Evolutionary conservation across 371 early-diverging fungal genomes (phyloP), one percentile per base, ranked within the genome.

Genomic region (Fennellomyces sp.): DNA sequence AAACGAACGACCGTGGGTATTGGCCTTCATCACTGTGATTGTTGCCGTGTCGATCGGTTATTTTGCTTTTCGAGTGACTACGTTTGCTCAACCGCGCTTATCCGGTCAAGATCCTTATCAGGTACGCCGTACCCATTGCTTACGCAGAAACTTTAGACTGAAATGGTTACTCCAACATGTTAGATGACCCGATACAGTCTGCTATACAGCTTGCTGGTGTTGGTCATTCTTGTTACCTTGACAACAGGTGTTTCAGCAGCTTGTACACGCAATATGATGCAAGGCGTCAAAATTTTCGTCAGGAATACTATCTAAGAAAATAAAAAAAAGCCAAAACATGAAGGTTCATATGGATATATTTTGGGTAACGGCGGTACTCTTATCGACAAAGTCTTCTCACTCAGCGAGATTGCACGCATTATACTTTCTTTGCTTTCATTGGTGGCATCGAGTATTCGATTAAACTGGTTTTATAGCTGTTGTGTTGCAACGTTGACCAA

Each of bases 31-130:
- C 21, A 23, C 52, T 0, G 49, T 72, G 26, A 2, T 31, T 27
- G 10, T 35, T 0, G 21, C 38, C 13, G 11, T 45, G 21, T 61
- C 56, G 4, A 45, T 66, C 17, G 66, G 60, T 15, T 72, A 72
- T 30, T 58, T 72, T 41, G 64, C 42, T 2, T 69, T 63, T 33
- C 51, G 73, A 8, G 47, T 64, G 0, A 64, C 56, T 52, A 56
- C 60, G 8, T 69, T 72, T 49, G 62, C 56, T 5, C 48, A 65
- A 21, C 48, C 64, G 7, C 26, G 47, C 35, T 28, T 27, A 1
- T 7, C 39, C 12, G 26, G 55, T 30, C 26, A 25, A 13, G 69
- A 72, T 59, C 66, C 64, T 1, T 72, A 61, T 49, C 35, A 47
- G 49, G 72, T 72, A 68, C n/a, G 52, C 33, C 6, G 13, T 7